Conservation (phyloP, 345 rosid genomes). For the Bruguiera sexangula region DNA sequence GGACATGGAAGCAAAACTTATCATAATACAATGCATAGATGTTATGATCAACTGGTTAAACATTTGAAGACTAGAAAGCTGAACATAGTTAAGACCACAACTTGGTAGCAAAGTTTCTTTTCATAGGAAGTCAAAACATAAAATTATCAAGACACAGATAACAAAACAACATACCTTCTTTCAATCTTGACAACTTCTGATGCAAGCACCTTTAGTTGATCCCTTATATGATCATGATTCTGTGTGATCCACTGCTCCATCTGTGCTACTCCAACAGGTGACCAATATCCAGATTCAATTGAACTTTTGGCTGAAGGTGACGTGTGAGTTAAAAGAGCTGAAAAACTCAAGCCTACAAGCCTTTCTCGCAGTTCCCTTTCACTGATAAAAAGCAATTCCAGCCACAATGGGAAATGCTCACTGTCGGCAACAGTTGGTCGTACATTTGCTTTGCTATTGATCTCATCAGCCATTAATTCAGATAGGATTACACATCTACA, state of each 20-base stretch:
- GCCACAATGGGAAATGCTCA: conserved; percentile 46
- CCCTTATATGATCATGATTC: conserved; percentile 26
- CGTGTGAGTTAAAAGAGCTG: conserved; percentile 34
- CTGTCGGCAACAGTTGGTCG: conserved; percentile 22
- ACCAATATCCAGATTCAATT: conserved; percentile 40
- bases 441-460: conserved; percentile 39
- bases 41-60: too few relatives aligned
- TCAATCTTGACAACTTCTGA: conserved; percentile 35
- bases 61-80: too few relatives aligned
- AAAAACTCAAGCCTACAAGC: conserved; percentile 56
- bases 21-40: too few relatives aligned
- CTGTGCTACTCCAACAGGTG: conserved; percentile 64
- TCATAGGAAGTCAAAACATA: too few relatives aligned
- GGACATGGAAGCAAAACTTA: too few relatives aligned
- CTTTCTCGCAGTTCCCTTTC: conserved; percentile 87
- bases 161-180: conserved; percentile 36
- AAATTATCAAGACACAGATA: not conserved
- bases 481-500: conserved; percentile 61
- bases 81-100: too few relatives aligned
- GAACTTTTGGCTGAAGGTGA: conserved; percentile 23
- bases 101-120: too few relatives aligned
- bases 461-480: conserved; percentile 53
- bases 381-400: conserved; percentile 53
- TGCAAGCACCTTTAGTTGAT: conserved; percentile 45
- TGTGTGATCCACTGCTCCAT: conserved; percentile 69